Evolutionary conservation across 495 filamentous ascomycete genomes (phyloP).

Genomic region (Daldinia concentrica): DNA sequence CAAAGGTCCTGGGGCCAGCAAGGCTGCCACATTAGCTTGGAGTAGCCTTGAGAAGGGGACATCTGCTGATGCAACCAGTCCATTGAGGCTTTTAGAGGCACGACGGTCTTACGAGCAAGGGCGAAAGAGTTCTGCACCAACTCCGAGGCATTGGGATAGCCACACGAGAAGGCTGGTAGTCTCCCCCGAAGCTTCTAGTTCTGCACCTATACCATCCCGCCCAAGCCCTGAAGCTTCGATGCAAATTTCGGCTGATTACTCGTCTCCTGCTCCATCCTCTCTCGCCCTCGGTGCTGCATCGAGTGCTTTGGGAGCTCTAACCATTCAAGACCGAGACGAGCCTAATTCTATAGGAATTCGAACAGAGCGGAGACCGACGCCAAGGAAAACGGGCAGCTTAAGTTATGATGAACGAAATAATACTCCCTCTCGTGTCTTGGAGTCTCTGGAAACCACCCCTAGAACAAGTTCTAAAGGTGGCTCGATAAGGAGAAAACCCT

Average conservation of each 20-base stretch:
- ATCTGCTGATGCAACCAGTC: slow-evolving; percentile 24
- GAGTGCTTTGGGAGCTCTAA: slow-evolving; percentile 53
- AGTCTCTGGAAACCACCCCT: slow-evolving; percentile 13
- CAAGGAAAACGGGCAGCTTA: slow-evolving; percentile 17
- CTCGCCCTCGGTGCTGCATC: slow-evolving; percentile 60
- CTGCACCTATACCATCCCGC: slow-evolving; percentile 33
- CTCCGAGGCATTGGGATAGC: slow-evolving; percentile 54
- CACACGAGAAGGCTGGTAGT: slow-evolving; percentile 55
- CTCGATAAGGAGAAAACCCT: slow-evolving; percentile 30
- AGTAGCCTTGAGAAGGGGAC: slow-evolving; percentile 51
- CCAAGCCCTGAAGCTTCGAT: slow-evolving; percentile 37
- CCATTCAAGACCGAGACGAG: slow-evolving; percentile 43
- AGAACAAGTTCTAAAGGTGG: slow-evolving; percentile 15
- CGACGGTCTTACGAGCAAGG: slow-evolving; percentile 34
- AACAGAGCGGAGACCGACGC: slow-evolving; percentile 23
- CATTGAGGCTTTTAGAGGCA: slow-evolving; percentile 23
- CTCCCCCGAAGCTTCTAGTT: slow-evolving; percentile 37
- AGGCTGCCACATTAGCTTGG: slow-evolving; percentile 91
- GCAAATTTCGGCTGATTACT: slow-evolving; percentile 42
- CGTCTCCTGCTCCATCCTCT: slow-evolving; percentile 41
- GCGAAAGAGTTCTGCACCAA: slow-evolving; percentile 43
- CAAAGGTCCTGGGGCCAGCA: slow-evolving; percentile 70
- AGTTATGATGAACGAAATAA: slow-evolving; percentile 26
- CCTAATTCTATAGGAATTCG: slow-evolving; percentile 13
- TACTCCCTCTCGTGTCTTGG: slow-evolving; percentile 18